Evolutionary conservation across 1,284 basidiomycete species (phyloP), one percentile per base, ranked within the genome.

Genomic region (Neonothopanus nambi): DNA sequence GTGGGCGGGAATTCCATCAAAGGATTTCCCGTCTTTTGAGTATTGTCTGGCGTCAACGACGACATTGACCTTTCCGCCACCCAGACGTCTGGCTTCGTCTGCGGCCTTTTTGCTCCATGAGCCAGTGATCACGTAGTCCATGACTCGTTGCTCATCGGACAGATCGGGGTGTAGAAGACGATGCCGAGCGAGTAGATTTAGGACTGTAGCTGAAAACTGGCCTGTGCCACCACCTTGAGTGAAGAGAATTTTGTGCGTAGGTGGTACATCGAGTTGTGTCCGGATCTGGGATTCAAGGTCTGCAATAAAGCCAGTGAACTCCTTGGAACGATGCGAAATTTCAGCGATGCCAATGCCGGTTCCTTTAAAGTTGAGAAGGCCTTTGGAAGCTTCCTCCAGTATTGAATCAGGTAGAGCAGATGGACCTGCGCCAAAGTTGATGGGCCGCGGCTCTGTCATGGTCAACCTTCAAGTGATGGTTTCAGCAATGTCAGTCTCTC

Each of bases 281-380:
- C 92, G 84, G 57, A 91, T 82, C 67, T 83, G 80, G 44, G 74
- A 68, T 67, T 92, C 89, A 60, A 92, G 79, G 40, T 80, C 75
- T 57, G 78, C 73, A 59, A 94, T 71, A 68, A 89, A 89, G 15
- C 78, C 74, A 54, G 81, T 80, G 70, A 98, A 98, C 62, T 94
- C 89, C 64, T 90, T 86, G 39, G 93, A 93, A 59, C 95, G 89
- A 70, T 98, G 95, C 1, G 91, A 95, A 65, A 97, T 85, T 72
- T 98, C 95, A 48, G 92, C 91, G 66, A 98, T 85, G 46, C 95
- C 95, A 62, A 98, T 95, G 33, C 95, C 95, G 3, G 91, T 95
- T 45, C 80, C 80, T 54, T 86, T 77, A 72, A 95, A 98, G 74
- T 97, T 89, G 65, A 98, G 73, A 15, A 98, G 78, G 11, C 86